Base-by-base conservation (phyloP, 78 protist species). In the Capsaspora owczarzaki region DNA sequence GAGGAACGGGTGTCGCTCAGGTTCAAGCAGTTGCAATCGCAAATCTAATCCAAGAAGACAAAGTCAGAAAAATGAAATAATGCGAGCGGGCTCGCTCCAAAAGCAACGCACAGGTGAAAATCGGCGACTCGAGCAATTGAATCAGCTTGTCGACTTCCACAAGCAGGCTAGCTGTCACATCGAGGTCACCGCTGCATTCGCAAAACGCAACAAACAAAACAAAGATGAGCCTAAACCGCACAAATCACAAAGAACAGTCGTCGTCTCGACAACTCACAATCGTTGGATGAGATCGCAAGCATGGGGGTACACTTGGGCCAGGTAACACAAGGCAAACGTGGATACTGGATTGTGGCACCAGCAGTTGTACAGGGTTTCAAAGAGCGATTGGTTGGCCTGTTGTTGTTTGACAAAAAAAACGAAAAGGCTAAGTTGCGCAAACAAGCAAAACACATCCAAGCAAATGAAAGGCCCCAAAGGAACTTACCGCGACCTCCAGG, bases 71-170 rank as follows among this genome's bases (percentile, higher is more conserved):
- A 60, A 5, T n/a, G n/a, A n/a, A n/a, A n/a, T n/a, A n/a, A n/a
- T n/a, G n/a, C n/a, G n/a, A n/a, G n/a, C n/a, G n/a, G n/a, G n/a
- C n/a, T n/a, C n/a, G n/a, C n/a, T n/a, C n/a, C n/a, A n/a, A n/a
- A n/a, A n/a, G n/a, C n/a, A n/a, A n/a, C n/a, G n/a, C 20, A 82
- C 81, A 61, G 69, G 93, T 68, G 77, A 96, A 96, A 51, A 91
- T 83, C 10, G 98, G 98, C 53, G 96, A 89, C 68, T 96, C 98
- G 46, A 96, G 33, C 68, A 96, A 76, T 76, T 94, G 95, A 42
- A 96, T 85, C 40, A 96, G 89, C 81, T 92, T 87, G 70, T 96
- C 98, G 60, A 96, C 43, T 46, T 96, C 96, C 72, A 96, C 79
- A 42, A 96, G 92, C 76, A 95, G 82, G 42, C 43, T 46, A 33